phyloP scores from a whole-genome alignment of 2,329 filamentous ascomycete genomes.

The Coniosporium tulheliwenetii region DNA sequence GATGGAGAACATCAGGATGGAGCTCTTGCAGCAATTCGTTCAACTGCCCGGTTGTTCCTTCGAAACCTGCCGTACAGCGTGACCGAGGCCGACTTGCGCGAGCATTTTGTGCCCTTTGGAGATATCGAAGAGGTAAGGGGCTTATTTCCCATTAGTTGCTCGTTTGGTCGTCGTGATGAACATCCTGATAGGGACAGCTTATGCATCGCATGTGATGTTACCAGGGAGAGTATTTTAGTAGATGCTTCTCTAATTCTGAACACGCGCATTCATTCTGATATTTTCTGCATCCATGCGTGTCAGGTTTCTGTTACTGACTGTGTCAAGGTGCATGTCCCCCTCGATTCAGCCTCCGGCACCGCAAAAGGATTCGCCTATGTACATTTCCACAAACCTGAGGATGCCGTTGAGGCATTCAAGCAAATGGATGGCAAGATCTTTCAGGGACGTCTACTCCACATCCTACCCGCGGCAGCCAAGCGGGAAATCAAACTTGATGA shows the following conservation, averaged over 20 bases:
- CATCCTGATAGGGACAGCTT: constrained; percentile 99
- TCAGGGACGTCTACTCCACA: constrained; percentile 81
- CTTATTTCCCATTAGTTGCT: constrained; percentile 7
- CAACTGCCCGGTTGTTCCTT: constrained; percentile 69
- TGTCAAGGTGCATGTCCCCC: constrained; percentile 66
- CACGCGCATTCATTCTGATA: constrained; percentile 1
- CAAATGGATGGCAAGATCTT: constrained; percentile 72
- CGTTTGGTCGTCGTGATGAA: constrained; percentile 57
- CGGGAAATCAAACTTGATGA: constrained; percentile 73
- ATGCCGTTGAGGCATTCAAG: constrained; percentile 66
- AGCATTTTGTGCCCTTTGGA: constrained; percentile 58
- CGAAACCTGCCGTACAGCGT: constrained; percentile 75
- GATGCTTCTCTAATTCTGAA: constrained; percentile 90
- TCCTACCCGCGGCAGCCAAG: constrained; percentile 72
- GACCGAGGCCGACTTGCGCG: constrained; percentile 60
- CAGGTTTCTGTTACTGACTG: constrained; percentile 1
- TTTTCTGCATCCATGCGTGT: not conserved
- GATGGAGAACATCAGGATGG: constrained; percentile 1
- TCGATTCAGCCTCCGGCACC: constrained; percentile 50
- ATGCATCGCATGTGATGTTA: constrained; percentile 89
- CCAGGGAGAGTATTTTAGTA: constrained; percentile 99
- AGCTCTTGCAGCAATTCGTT: constrained; percentile 36
- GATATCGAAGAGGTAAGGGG: constrained; percentile 71
- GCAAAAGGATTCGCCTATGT: constrained; percentile 88
- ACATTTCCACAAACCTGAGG: constrained; percentile 55